phyloP scores from a whole-genome alignment of 2,329 filamentous ascomycete genomes.

The Pyrenophora tritici-repentis region DNA sequence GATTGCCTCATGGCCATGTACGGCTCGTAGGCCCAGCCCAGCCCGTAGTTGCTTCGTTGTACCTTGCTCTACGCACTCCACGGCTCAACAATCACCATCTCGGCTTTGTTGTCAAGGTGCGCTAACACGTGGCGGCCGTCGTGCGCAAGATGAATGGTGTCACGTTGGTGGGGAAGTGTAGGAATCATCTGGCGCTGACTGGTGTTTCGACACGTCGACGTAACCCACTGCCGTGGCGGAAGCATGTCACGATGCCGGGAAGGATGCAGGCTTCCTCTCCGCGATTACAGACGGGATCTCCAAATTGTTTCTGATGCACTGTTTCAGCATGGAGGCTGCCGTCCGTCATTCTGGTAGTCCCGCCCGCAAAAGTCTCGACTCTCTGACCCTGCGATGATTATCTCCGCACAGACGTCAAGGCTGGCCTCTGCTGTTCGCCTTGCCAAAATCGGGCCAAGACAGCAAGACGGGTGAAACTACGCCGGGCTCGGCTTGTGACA shows the following conservation, averaged over 20 bases:
- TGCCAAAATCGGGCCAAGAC: too few species aligned
- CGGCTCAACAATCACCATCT: slow-evolving; percentile 5
- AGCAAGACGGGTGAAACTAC: slow-evolving; percentile 23
- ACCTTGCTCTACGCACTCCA: slow-evolving; percentile 4
- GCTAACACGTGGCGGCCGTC: slow-evolving; percentile 19
- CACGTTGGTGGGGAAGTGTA: slow-evolving; percentile 11
- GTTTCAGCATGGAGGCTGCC: slow-evolving; percentile 23
- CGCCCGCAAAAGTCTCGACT: slow-evolving; percentile 27
- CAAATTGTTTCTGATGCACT: slow-evolving; percentile 19
- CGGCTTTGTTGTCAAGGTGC: slow-evolving; percentile 7
- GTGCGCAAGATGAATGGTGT: slow-evolving; percentile 16
- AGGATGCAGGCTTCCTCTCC: slow-evolving; percentile 13
- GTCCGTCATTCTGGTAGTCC: slow-evolving; percentile 12
- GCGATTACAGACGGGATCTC: slow-evolving; percentile 21
- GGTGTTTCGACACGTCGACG: slow-evolving; percentile 5
- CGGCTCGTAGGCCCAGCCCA: slow-evolving; percentile 3
- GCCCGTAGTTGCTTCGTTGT: background rate
- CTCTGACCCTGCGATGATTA: slow-evolving; percentile 5
- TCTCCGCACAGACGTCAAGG: slow-evolving; percentile 19
- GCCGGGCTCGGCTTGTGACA: slow-evolving; percentile 20
- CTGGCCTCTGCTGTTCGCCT: slow-evolving; percentile 13
- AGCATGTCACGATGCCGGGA: slow-evolving; percentile 18
- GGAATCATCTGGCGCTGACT: slow-evolving; percentile 23
- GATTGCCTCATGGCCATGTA: background rate
- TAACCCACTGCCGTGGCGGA: slow-evolving; percentile 12